Base-by-base conservation (phyloP, 352 stramenopile genomes). In the Pelagophyceae sp. region DNA sequence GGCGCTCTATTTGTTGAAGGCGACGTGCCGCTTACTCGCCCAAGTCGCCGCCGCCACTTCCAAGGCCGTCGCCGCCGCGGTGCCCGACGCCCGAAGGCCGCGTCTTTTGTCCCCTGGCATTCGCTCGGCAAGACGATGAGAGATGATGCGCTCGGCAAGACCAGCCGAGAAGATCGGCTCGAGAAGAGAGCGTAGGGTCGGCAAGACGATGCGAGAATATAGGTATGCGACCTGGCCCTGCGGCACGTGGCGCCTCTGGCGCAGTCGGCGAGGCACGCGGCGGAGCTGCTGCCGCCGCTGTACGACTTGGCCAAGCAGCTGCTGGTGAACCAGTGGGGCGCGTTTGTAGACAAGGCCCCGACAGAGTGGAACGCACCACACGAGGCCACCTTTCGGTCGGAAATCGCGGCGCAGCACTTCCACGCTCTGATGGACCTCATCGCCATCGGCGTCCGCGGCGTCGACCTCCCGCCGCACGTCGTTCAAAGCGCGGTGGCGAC, bases 271-370 rank as follows among this genome's bases (percentile, higher is more conserved):
- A 19, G 27, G 2, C 29, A 35, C 27, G 38, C 33, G 67, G 17
- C 67, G 20, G 67, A 74, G 20, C 67, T 74, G 2, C 11, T 74
- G 2, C 67, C 67, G 27, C 35, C 67, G 11, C 37, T 74, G 20
- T 23, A 60, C 2, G 35, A 74, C 19, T 23, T 58, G 15, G 33
- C 67, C 15, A 11, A 33, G 6, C 33, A 15, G 2, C 38, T 74
- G 0, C 33, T 74, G 0, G 31, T 51, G 5, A 5, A 58, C 38
- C 67, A 58, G 38, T 74, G 67, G 67, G 33, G 35, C 35, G 67
- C 67, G 15, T 74, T 74, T 37, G 67, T 58, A 1, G 67, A 33
- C 35, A 74, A 17, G 23, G 11, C 38, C 35, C 58, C 27, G 58
- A 11, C 23, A 31, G 15, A 31, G 45, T 11, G 11, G 45, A 11